A percentile compares a stretch with the other conserved stretches of the same genome.
These are phyloP conservation scores for Vanderwaltozyma yarrowii DNA, from an alignment of 805 yeast genomes.

Conservation along the genomic window DNA sequence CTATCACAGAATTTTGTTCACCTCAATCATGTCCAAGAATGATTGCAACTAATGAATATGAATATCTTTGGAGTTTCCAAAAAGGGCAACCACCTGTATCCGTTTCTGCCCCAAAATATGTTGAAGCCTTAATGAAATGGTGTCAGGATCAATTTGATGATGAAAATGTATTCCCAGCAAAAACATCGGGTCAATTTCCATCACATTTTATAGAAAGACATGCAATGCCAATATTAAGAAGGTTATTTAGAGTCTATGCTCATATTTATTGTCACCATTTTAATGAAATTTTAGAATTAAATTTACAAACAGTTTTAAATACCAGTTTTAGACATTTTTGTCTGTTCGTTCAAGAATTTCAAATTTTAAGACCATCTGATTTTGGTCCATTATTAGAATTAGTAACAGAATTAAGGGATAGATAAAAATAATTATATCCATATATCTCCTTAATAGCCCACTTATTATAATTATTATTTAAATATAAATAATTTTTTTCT, in stretches of 20 bases:
- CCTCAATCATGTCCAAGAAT: slow-evolving; percentile 91
- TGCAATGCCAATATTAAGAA: slow-evolving; percentile 78
- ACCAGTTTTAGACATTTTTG: slow-evolving; percentile 93
- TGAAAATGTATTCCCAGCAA: slow-evolving; percentile 81
- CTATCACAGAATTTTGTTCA: slow-evolving; percentile 93
- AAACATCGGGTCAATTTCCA: slow-evolving; percentile 87
- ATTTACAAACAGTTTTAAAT: slow-evolving; percentile 84
- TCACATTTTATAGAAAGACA: slow-evolving; percentile 60
- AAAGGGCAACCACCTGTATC: slow-evolving; percentile 63
- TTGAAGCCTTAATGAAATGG: slow-evolving; percentile 91
- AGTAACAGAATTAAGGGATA: slow-evolving; percentile 38
- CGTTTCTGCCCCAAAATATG: slow-evolving; percentile 90
- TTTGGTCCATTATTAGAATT: slow-evolving; percentile 87
- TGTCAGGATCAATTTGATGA: slow-evolving; percentile 87
- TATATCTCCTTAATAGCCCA: too few species aligned
- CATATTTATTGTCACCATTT: slow-evolving; percentile 98
- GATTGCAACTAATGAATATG: slow-evolving; percentile 97
- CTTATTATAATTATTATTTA: too few species aligned
- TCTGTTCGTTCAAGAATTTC: slow-evolving; percentile 75
- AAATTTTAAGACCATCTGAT: slow-evolving; percentile 66
- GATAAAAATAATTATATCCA: too few species aligned
- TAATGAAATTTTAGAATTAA: slow-evolving; percentile 87
- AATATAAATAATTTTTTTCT: too few species aligned
- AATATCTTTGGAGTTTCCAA: slow-evolving; percentile 92
- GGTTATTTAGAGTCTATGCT: slow-evolving; percentile 90